Evolutionary conservation across 805 yeast species (phyloP), one percentile per base, ranked within the genome.

Genomic region (Nakazawaea populi): DNA sequence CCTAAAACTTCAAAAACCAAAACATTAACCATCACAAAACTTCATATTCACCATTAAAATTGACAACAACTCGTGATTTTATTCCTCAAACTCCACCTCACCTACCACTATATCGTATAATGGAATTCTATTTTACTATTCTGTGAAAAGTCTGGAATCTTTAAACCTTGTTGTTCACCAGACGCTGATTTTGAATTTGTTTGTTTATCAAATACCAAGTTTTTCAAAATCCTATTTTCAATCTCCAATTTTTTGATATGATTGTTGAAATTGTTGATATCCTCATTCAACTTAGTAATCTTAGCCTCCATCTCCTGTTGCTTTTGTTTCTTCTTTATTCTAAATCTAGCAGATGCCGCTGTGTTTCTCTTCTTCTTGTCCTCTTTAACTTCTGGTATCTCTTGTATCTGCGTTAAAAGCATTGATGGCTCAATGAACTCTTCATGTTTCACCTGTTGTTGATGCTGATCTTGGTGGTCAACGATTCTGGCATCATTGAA

Each of bases 281-380:
- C 63, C 35, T 76, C 80, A 44, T 70, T 70, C 43, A 81, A 68
- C 36, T 65, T 62, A 40, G 59, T 60, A 18, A 80, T 71, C 43
- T 67, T 72, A 43, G 66, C 67, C 56, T 79, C 83, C 82, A 83
- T 76, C 59, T 80, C 80, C 57, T 73, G 75, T 56, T 81, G 85
- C 60, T 72, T 79, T 54, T 75, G 59, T 61, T 81, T 82, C 72
- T 81, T 81, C 65, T 82, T 83, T 42, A 78, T 70, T 56, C 88
- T 66, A 64, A 83, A 83, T 48, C 86, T 66, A 0, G 87, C 87
- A 43, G 82, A 75, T 0, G 89, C 89, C 4, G 82, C 80, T 1
- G 87, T 80, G 60, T 81, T 82, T 55, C 85, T 69, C 52, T 77
- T 69, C 54, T 82, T 71, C 59, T 80, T 82, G 54, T 80, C 84